phyloP scores from a whole-genome alignment of 495 filamentous ascomycete species.

The Acidiella bohemica region DNA sequence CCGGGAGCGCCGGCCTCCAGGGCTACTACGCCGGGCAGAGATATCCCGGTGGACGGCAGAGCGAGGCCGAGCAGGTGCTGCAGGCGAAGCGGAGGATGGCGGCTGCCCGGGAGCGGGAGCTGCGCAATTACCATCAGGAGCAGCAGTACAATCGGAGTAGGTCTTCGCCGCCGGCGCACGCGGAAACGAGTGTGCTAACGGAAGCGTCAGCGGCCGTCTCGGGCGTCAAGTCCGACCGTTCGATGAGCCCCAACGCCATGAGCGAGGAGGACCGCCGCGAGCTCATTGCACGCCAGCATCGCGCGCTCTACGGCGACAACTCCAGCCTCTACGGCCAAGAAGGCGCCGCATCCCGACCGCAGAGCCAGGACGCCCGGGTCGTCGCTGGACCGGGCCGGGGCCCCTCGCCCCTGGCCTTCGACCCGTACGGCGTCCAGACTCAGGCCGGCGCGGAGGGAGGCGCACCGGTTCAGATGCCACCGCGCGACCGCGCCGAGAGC shows the following conservation, averaged over 20 bases:
- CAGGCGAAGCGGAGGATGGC: constrained; percentile 98
- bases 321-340: constrained; percentile 52
- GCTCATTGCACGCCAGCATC: constrained; percentile 87
- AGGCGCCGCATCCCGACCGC: constrained; percentile 40
- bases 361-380: constrained; percentile 44
- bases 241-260: constrained; percentile 80
- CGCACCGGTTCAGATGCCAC: constrained; percentile 31
- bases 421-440: constrained; percentile 43
- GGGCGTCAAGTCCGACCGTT: constrained; percentile 72
- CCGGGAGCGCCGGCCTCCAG: constrained; percentile 70
- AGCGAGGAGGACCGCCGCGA: constrained; percentile 94
- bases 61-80: constrained; percentile 95
- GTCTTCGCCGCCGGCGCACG: no score
- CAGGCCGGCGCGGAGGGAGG: constrained; percentile 29
- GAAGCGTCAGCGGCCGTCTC: constrained; percentile 75
- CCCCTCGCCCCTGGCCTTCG: constrained; percentile 49
- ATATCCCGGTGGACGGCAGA: constrained; percentile 76
- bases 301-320: constrained; percentile 75
- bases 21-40: constrained; percentile 90
- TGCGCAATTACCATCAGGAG: constrained; percentile 99
- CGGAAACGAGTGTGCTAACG: no score
- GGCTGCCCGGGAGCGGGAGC: constrained; percentile 94
- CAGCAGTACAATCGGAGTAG: constrained; percentile 99
- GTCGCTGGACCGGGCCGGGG: constrained; percentile 36
- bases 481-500: constrained; percentile 59